Evolutionary conservation across 2,329 filamentous ascomycete genomes (phyloP), one percentile per base, ranked within the genome.

Genomic region (Fusarium nurragi): DNA sequence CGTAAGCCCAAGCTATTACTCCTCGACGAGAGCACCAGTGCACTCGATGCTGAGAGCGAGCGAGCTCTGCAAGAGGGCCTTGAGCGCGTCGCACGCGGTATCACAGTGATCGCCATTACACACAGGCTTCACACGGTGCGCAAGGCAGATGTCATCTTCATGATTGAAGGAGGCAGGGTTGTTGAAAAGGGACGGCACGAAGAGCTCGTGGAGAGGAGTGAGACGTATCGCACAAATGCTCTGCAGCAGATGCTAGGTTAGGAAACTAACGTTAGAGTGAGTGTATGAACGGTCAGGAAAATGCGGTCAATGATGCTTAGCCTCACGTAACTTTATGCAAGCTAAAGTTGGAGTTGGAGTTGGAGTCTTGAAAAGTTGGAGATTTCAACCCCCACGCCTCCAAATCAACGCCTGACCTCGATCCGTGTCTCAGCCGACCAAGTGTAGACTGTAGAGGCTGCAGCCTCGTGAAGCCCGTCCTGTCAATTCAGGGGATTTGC

Each of bases 21-120:
- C 36, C 81, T 96, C 1, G 93, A 97, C 70, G 92, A 96, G 79
- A 90, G 90, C 26, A 96, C 92, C 0, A 91, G 88, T 38, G 90
- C 90, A 5, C 81, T 97, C 4, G 92, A 96, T 70, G 85, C 86
- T 0, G 88, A 89, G 70, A 90, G 86, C 46, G 90, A 92, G 47
- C 80, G 81, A 7, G 77, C 88, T 11, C 83, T 96, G 22, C 85
- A 91, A 53, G 83, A 89, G 23, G 89, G 87, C 0, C 78, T 93
- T 39, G 87, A 91, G 75, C 80, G 77, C 58, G 85, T 81, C 0
- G 80, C 81, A 4, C 79, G 78, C 44, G 83, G 75, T 53, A 84
- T 85, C 41, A 88, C 85, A 0, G 84, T 87, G 16, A 79, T 88
- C 64, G 84, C 84, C 21, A 86, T 88, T 55, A 85, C 85, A 3